These are phyloP conservation scores for Termitomyces sp. DNA, from an alignment of 768 basidiomycete genomes.

Conservation along the genomic window DNA sequence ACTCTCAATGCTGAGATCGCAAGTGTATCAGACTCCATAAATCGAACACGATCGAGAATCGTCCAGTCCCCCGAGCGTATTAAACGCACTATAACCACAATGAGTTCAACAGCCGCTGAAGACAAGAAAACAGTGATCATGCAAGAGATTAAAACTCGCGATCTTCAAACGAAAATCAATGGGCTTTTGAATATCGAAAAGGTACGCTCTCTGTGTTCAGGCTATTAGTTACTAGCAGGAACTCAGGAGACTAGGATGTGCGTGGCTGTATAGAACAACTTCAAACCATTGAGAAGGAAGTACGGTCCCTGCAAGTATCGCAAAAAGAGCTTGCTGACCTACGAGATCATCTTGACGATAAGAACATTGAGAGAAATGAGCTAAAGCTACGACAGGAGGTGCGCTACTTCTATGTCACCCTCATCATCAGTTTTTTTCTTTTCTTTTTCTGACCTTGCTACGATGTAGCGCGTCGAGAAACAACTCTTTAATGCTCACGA, in stretches of 20 bases:
- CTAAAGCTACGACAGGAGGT: slow-evolving; percentile 69
- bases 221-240: background rate
- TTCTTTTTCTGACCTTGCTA: too few species aligned
- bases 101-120: slow-evolving; percentile 62
- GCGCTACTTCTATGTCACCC: slow-evolving; percentile 6
- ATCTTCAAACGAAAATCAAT: slow-evolving; percentile 72
- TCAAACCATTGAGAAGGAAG: slow-evolving; percentile 70
- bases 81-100: slow-evolving; percentile 74
- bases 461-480: slow-evolving; percentile 66
- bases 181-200: slow-evolving; percentile 74
- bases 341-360: slow-evolving; percentile 65
- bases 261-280: slow-evolving; percentile 71
- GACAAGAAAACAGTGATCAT: slow-evolving; percentile 65
- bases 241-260: slow-evolving; percentile 50
- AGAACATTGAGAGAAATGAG: slow-evolving; percentile 72
- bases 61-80: slow-evolving; percentile 92
- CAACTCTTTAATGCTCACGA: slow-evolving; percentile 80
- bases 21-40: slow-evolving; percentile 55
- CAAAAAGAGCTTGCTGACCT: slow-evolving; percentile 69
- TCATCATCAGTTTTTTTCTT: background rate
- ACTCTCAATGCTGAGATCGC: slow-evolving; percentile 57
- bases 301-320: slow-evolving; percentile 54
- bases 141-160: slow-evolving; percentile 73
- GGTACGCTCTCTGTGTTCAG: slow-evolving; percentile 30
- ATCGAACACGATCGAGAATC: slow-evolving; percentile 66